A percentile compares a stretch with the other conserved stretches of the same genome.
Conservation (phyloP, 2,329 filamentous ascomycete species). For the Pseudogymnoascus sp. region DNA sequence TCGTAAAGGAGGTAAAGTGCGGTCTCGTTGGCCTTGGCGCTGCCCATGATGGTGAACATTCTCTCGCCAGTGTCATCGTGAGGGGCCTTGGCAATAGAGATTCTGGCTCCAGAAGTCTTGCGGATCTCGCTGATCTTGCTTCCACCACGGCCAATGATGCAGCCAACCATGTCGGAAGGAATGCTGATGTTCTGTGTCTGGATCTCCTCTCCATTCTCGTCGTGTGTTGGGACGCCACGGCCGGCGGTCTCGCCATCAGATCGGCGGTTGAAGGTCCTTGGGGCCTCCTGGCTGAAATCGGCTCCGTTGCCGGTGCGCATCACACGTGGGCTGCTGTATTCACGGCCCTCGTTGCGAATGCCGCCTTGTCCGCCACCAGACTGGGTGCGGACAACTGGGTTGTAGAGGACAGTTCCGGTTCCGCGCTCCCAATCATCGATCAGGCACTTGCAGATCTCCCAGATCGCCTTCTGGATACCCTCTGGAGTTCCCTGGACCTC, state of each 20-base stretch:
- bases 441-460: constrained; percentile 98
- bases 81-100: constrained; percentile 86
- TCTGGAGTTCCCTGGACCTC: constrained; percentile 93
- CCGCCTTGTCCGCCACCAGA: constrained; percentile 40
- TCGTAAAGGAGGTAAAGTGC: constrained; percentile 95
- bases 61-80: constrained; percentile 97
- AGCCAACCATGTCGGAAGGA: constrained; percentile 98
- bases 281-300: constrained; percentile 82
- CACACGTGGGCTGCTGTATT: constrained; percentile 59
- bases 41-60: constrained; percentile 99
- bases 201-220: constrained; percentile 94
- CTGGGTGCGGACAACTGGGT: constrained; percentile 85
- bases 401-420: constrained; percentile 94
- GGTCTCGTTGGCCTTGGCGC: constrained; percentile 86
- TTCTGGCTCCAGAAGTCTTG: constrained; percentile 90
- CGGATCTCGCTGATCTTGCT: constrained; percentile 99
- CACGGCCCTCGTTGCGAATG: constrained; percentile 36
- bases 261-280: constrained; percentile 64
- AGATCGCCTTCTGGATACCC: constrained; percentile 89
- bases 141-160: constrained; percentile 91
- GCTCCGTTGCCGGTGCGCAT: constrained; percentile 95
- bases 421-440: constrained; percentile 97
- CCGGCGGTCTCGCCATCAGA: constrained; percentile 74
- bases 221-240: constrained; percentile 78
- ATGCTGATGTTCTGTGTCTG: constrained; percentile 99